These are phyloP conservation scores for Trichoderma endophyticum DNA, from an alignment of 2,329 filamentous ascomycete genomes.

Conservation along the genomic window DNA sequence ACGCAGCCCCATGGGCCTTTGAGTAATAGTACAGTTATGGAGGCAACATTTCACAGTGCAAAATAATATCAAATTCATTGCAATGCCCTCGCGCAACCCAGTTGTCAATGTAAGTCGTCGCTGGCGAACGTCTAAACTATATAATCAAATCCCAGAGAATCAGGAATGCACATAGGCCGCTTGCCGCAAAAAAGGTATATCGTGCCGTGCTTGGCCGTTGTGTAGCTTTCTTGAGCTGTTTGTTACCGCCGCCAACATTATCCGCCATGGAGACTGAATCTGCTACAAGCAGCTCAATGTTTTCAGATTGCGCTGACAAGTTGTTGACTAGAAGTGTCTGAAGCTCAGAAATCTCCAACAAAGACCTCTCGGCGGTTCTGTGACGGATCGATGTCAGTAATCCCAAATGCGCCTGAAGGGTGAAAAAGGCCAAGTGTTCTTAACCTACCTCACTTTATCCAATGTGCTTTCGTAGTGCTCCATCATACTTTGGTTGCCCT, in stretches of 20 bases:
- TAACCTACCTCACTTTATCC: constrained; percentile 82
- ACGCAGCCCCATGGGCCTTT: background rate
- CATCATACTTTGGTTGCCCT: constrained; percentile 89
- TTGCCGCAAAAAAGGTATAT: constrained; percentile 77
- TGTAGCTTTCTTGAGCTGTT: constrained; percentile 80
- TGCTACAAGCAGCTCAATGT: constrained; percentile 82
- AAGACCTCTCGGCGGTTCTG: constrained; percentile 83
- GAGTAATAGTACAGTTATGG: background rate
- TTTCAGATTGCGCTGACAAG: constrained; percentile 77
- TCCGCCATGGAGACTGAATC: constrained; percentile 80
- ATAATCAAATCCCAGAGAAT: constrained; percentile 74
- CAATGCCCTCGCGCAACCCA: background rate
- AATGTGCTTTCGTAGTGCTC: constrained; percentile 92
- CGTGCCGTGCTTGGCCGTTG: constrained; percentile 69
- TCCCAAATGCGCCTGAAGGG: background rate
- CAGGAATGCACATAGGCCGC: constrained; percentile 69
- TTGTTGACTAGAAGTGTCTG: constrained; percentile 87
- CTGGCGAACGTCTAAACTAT: constrained; percentile 25
- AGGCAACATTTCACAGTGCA: background rate
- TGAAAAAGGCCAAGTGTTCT: background rate
- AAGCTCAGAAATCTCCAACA: constrained; percentile 88
- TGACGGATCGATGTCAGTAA: background rate
- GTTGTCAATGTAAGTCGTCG: background rate
- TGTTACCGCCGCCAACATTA: constrained; percentile 87
- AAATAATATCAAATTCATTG: background rate